Base-by-base conservation (phyloP, 306 rosid species). In the Morella rubra region DNA sequence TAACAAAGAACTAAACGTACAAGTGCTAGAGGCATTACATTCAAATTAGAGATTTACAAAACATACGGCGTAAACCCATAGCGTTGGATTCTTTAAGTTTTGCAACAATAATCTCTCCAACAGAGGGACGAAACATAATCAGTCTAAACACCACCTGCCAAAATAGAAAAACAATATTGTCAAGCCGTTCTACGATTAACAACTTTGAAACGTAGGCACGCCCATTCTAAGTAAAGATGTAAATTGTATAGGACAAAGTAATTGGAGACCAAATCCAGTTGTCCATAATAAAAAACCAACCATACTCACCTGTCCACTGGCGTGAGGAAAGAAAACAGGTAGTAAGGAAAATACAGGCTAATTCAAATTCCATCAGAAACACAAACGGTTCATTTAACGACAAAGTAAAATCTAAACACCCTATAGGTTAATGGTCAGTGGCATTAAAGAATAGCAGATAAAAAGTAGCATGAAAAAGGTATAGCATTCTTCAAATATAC, bases 71-170 rank as follows among this genome's bases (percentile, higher is more conserved):
- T 77, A 92, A 73, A 71, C 92, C 92, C 51, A 82, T 77, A 44
- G 81, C 87, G 75, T 88, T 78, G 44, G 96, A 88, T 49, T 86
- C 81, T 78, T 82, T 75, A 66, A 93, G 84, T 74, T 81, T 90
- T 62, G 91, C 96, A 46, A 81, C 32, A 77, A 93, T 86, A 59
- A 90, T 79, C 81, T 93, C 97, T 83, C 96, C 97, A 5, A 66
- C 85, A 79, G 83, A 87, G 68, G 98, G 96, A 77, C 92, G 90
- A 73, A 91, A 91, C 91, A 90, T 76, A 70, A 93, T 77, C 80
- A 91, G 66, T 73, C 86, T 89, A 73, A 89, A 91, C 58, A 81
- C 85, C 72, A 84, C 91, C 98, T 93, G 89, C 72, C 46, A 79
- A 14, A 66, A 83, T 11, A 79, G 45, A 72, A 80, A 42, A 79